These are phyloP conservation scores for Microbotryomycetes sp. DNA, from an alignment of 1,284 basidiomycete species.

Conservation along the genomic window DNA sequence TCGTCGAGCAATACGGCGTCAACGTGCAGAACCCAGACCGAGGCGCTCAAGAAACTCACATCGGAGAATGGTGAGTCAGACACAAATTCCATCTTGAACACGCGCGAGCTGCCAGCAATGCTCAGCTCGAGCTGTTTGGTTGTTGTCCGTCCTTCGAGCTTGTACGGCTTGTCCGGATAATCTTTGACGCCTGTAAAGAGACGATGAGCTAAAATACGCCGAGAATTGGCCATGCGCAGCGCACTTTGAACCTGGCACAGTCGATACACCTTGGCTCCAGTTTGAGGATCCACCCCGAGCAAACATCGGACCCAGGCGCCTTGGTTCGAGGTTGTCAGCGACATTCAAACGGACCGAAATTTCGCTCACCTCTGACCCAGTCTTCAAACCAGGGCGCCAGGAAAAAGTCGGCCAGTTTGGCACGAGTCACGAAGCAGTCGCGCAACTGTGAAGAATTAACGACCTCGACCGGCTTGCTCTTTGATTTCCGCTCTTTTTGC, in stretches of 20 bases:
- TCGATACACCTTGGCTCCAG: constrained; percentile 60
- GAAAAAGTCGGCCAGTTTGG: constrained; percentile 56
- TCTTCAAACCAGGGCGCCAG: constrained; percentile 69
- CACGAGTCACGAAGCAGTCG: constrained; percentile 48
- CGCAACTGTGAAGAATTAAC: neutral
- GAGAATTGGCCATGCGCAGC: constrained; percentile 37
- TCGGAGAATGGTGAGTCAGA: constrained; percentile 59
- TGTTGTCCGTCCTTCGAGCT: constrained; percentile 58
- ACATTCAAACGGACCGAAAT: constrained; percentile 20
- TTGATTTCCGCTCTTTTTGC: neutral
- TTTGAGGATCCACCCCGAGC: constrained; percentile 49
- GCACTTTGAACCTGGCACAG: constrained; percentile 68
- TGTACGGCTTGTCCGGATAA: constrained; percentile 59
- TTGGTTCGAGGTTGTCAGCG: constrained; percentile 36
- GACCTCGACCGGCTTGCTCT: neutral
- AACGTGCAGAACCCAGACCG: constrained; percentile 1
- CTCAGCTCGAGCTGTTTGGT: constrained; percentile 60
- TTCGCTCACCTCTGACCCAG: constrained; percentile 59
- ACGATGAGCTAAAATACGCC: constrained; percentile 1
- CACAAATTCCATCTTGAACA: constrained; percentile 68
- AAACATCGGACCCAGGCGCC: constrained; percentile 74
- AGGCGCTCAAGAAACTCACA: constrained; percentile 45
- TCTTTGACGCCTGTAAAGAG: constrained; percentile 47
- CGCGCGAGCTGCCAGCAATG: constrained; percentile 56
- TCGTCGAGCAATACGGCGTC: constrained; percentile 2